Conservation (phyloP, 2,329 filamentous ascomycete genomes). For the Atkinsonella texensis region DNA sequence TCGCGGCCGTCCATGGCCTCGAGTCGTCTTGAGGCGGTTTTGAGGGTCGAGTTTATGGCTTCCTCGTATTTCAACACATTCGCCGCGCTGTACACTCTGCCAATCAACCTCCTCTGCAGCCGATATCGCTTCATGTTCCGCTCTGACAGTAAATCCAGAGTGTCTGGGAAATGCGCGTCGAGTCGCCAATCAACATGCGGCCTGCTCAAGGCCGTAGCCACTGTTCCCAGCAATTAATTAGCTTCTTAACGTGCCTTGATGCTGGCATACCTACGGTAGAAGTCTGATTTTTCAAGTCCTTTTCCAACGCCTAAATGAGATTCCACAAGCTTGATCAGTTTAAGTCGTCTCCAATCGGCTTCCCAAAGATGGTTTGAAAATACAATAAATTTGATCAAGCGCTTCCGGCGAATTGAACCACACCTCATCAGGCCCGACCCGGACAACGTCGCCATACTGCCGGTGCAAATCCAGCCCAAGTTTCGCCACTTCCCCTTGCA, state of each 20-base stretch:
- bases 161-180: constrained; percentile 26
- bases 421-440: constrained; percentile 41
- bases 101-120: constrained; percentile 35
- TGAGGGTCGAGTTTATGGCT: constrained; percentile 29
- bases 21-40: constrained; percentile 23
- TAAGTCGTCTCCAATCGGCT: not conserved
- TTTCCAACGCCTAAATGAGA: constrained; percentile 27
- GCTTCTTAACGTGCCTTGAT: not conserved
- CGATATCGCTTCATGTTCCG: constrained; percentile 33
- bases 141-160: constrained; percentile 39
- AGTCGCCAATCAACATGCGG: constrained; percentile 24
- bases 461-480: constrained; percentile 32
- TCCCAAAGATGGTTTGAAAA: constrained; percentile 7
- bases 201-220: constrained; percentile 22
- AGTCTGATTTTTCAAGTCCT: constrained; percentile 39
- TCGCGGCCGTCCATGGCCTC: constrained; percentile 23
- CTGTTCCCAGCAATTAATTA: constrained; percentile 15
- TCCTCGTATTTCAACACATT: constrained; percentile 30
- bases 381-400: constrained; percentile 36
- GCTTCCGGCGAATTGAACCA: constrained; percentile 38
- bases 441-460: constrained; percentile 37
- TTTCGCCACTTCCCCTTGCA: constrained; percentile 28
- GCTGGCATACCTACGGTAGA: constrained; percentile 31
- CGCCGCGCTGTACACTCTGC: constrained; percentile 32
- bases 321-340: not conserved